A percentile compares a stretch with the other conserved stretches of the same genome.
Evolutionary conservation across 768 basidiomycete species (phyloP).

Genomic region (Russula vinacea): DNA sequence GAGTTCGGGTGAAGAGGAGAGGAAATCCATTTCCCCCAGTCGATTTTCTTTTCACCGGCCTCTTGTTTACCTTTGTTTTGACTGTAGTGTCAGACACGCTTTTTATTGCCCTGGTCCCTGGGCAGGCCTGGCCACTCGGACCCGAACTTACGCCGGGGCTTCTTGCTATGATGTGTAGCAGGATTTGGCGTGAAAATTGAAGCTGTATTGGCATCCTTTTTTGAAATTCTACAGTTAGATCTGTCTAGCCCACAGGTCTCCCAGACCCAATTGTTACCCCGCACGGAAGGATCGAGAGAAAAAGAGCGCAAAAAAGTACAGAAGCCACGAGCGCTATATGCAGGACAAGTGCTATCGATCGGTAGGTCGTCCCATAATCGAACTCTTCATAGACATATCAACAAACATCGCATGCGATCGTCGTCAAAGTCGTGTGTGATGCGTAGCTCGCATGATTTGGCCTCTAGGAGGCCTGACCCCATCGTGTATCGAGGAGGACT

Average conservation of each 20-base stretch:
- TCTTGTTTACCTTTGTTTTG: constrained; percentile 18
- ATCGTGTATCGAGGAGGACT: constrained; percentile 9
- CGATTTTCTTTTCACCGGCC: neutral
- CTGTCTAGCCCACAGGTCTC: too few relatives aligned
- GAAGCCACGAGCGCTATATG: too few relatives aligned
- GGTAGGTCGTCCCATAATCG: too few relatives aligned
- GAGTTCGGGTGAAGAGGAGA: constrained; percentile 28
- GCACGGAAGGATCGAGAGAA: neutral
- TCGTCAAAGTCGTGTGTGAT: neutral
- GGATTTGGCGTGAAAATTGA: too few relatives aligned
- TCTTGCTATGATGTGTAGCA: too few relatives aligned
- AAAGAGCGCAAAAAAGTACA: too few relatives aligned
- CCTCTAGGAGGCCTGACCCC: constrained; percentile 1
- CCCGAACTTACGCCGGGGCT: too few relatives aligned
- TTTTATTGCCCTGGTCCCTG: too few relatives aligned
- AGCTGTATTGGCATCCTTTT: neutral
- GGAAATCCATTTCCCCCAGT: neutral
- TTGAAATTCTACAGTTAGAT: neutral
- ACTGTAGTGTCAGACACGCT: neutral
- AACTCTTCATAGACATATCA: neutral
- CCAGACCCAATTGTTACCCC: too few relatives aligned
- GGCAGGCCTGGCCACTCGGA: too few relatives aligned
- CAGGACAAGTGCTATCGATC: too few relatives aligned
- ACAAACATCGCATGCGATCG: constrained; percentile 7
- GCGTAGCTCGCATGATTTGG: neutral